Base-by-base conservation (phyloP, 176 grass and related monocot species). In the Tillandsia leiboldiana region DNA sequence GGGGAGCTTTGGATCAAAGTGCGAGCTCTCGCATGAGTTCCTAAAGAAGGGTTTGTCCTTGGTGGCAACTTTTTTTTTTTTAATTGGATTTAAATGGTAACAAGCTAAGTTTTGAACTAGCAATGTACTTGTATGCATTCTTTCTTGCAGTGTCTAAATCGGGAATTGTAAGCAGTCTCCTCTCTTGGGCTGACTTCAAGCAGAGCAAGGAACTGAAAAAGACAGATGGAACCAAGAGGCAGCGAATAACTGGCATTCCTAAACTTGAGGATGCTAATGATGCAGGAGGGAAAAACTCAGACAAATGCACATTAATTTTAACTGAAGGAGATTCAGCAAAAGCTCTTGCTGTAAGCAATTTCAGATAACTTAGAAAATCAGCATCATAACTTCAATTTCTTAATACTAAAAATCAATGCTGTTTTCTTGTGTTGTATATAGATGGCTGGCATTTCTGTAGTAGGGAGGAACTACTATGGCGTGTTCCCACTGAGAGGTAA, bases 241-340 rank as follows among this genome's bases (percentile, higher is more conserved):
- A 85, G 64, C 88, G 79, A 69, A 73, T 96, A 81, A 75, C 77
- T 10, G 89, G 89, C 50, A 74, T 97, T 17, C 65, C 86, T 49
- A 97, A 97, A 53, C 86, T 97, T 53, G 93, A 97, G 65, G 93
- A 97, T 81, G 93, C 93, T 69, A 97, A 97, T 67, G 82, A 87
- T 63, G 93, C 93, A 66, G 93, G 93, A 69, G 89, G 89, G 14
- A 92, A 66, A 72, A 56, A 90, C 2, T 97, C 93, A 2, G 66
- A 83, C 0, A 82, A 75, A 53, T 97, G 93, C 64, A 97, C 93
- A 11, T 80, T 97, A 71, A 92, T 97, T 53, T 80, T 97, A 8
- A 92, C 93, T 42, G 93, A 97, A 90, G 93, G 93, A 66, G 93
- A 97, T 81, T 97, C 89, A 20, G 93, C 93, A 51, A 97, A 97